A percentile compares a stretch with the other conserved stretches of the same genome.
phyloP scores from a whole-genome alignment of 768 basidiomycete species.

The Mrakia frigida region DNA sequence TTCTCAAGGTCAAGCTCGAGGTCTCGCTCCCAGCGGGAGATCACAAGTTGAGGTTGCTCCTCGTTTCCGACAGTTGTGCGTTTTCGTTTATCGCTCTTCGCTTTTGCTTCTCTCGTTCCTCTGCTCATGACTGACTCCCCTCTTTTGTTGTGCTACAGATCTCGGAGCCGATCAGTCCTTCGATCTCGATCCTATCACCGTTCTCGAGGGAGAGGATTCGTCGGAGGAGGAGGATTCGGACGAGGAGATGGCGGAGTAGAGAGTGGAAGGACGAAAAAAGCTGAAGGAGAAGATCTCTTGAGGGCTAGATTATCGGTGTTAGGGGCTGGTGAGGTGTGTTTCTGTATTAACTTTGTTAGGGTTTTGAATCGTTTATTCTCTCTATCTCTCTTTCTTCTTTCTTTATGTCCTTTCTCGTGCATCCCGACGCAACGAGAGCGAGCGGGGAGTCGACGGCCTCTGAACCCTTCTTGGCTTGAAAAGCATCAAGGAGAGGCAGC shows the following conservation, averaged over 20 bases:
- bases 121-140: neutral
- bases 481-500: too few species aligned
- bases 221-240: constrained; percentile 30
- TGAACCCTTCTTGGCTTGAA: too few species aligned
- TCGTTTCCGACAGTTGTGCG: constrained; percentile 51
- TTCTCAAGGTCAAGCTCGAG: constrained; percentile 77
- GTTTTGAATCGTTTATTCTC: too few species aligned
- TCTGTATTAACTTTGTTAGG: too few species aligned
- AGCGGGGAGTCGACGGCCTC: too few species aligned
- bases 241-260: constrained; percentile 25
- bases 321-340: too few species aligned
- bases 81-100: neutral
- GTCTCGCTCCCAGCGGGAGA: constrained; percentile 79
- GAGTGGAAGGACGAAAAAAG: neutral
- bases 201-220: constrained; percentile 28
- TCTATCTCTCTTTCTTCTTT: too few species aligned
- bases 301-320: neutral
- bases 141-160: neutral
- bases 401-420: too few species aligned
- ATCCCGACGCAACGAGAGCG: too few species aligned
- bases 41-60: constrained; percentile 64
- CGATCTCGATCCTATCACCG: constrained; percentile 27
- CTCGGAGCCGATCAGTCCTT: constrained; percentile 32
- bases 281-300: neutral
- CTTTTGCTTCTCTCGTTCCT: constrained; percentile 15